Evolutionary conservation across 148 eudicot species (phyloP).

Genomic region (Vaccinium darrowii): DNA sequence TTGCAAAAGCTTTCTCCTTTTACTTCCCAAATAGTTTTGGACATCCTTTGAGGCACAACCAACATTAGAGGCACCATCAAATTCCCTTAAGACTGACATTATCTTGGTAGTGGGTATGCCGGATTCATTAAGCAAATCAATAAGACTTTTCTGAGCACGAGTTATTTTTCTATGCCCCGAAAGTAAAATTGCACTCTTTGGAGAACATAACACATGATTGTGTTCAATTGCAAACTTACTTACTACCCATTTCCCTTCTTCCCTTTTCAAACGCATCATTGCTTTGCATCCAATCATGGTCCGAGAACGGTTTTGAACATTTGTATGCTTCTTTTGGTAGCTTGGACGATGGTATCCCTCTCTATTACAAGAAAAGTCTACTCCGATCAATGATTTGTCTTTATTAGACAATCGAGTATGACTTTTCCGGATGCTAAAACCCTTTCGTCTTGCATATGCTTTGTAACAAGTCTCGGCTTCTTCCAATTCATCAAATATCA

Average conservation of each 20-base stretch:
- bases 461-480: not conserved
- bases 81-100: too few relatives aligned
- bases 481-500: not conserved
- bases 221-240: not conserved
- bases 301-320: not conserved
- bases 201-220: not conserved
- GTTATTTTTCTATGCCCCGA: too few relatives aligned
- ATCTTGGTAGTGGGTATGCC: too few relatives aligned
- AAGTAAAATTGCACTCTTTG: too few relatives aligned
- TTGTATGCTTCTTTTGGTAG: not conserved
- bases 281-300: not conserved
- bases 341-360: not conserved
- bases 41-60: too few relatives aligned
- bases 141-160: too few relatives aligned
- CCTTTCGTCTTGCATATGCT: not conserved
- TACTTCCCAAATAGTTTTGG: too few relatives aligned
- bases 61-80: too few relatives aligned
- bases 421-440: not conserved
- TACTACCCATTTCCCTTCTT: not conserved
- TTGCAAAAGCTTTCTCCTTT: too few relatives aligned
- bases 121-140: too few relatives aligned
- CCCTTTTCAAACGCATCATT: not conserved
- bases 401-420: not conserved
- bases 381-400: not conserved
- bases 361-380: not conserved